Conservation (phyloP, 163 green algal genomes). For the Chlorella variabilis region DNA sequence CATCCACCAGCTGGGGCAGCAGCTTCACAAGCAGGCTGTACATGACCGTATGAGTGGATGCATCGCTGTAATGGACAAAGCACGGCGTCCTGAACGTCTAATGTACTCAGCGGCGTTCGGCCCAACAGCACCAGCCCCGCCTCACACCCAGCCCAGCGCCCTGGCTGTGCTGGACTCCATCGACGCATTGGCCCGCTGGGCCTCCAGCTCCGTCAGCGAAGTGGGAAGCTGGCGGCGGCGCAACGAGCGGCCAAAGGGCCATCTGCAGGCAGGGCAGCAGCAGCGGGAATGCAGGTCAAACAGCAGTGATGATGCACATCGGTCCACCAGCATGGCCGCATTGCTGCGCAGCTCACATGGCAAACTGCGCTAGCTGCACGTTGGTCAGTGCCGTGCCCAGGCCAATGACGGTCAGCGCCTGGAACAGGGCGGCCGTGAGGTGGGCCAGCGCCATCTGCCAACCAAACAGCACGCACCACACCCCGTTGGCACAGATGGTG, state of each 20-base stretch:
- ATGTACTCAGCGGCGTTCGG: no score
- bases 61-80: no score
- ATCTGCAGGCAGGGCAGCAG: not conserved
- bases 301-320: no score
- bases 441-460: slow-evolving; percentile 48
- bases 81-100: no score
- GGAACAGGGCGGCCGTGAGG: slow-evolving; percentile 39
- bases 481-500: slow-evolving; percentile 43
- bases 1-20: no score
- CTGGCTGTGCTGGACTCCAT: not conserved
- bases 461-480: slow-evolving; percentile 49
- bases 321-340: no score
- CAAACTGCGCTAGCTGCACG: slow-evolving; percentile 45
- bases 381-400: slow-evolving; percentile 45
- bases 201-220: slow-evolving; percentile 18
- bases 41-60: no score
- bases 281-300: not conserved
- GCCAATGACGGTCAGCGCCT: slow-evolving; percentile 46
- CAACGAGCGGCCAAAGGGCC: slow-evolving; percentile 37
- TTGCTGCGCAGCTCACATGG: slow-evolving; percentile 49
- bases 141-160: slow-evolving; percentile 2
- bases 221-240: slow-evolving; percentile 28
- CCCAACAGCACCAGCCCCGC: no score
- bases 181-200: not conserved
- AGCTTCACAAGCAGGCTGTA: no score